Base-by-base conservation (phyloP, 352 stramenopile species). In the Phytophthora capsici region DNA sequence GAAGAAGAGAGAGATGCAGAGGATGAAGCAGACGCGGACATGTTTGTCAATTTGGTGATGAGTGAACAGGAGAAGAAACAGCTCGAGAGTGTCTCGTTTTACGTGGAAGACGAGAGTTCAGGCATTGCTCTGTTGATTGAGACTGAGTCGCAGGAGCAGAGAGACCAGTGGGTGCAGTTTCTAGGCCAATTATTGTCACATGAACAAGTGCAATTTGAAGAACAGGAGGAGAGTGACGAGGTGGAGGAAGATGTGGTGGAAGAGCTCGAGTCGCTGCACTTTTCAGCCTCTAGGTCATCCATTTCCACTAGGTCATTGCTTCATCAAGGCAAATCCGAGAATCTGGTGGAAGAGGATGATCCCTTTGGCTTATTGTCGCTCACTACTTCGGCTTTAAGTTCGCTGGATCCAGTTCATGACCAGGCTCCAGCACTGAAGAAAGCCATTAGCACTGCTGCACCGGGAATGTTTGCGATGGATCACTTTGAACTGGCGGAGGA, bases 391-490 rank as follows among this genome's bases (percentile, higher is more conserved):
- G 77, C 77, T 1, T 59, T 88, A 23, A 80, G 71, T 41, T 72
- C 59, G 9, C 17, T 77, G 10, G n/a, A 5, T 6, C 57, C 62
- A 51, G 3, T 6, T 1, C 22, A 53, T 43, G 51, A 54, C 7
- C 17, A 53, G 3, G 10, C 38, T 17, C 43, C 62, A 17, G 46
- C 43, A 9, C 8, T n/a, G 1, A 51, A 44, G 9, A 66, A 34
- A 34, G 8, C 28, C 28, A 34, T 9, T 5, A 34, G 6, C 13
- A 68, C 51, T 44, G 54, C 63, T 40, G 57, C 59, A 4, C 77
- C 77, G 6, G 79, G 79, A 0, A 51, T 88, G 57, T 88, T 82
- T 41, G 48, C 72, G 1, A 84, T 88, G 52, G 66, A 82, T 26
- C 79, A 80, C 28, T 80, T 87, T 50, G 78, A 83, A 30, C 56